Conservation (phyloP, 148 eudicot genomes). For the Persicaria maculosa region DNA sequence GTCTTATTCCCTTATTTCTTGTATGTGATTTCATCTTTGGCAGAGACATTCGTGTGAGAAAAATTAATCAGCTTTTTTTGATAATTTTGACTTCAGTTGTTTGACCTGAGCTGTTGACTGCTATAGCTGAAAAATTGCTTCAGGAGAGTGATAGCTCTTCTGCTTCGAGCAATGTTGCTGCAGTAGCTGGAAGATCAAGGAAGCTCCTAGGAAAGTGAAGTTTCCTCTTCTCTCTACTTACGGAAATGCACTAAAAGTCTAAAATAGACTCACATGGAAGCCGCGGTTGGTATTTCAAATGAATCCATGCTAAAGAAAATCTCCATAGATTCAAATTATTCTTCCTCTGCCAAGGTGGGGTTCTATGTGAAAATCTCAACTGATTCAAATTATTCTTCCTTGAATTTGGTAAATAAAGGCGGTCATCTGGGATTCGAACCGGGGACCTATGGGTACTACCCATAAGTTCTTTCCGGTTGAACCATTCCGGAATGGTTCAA, state of each 20-base stretch:
- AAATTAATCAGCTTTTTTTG: not conserved
- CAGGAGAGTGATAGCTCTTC: slow-evolving; percentile 19
- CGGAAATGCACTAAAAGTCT: slow-evolving; percentile 22
- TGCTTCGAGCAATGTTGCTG: slow-evolving; percentile 34
- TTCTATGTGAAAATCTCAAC: too few relatives aligned
- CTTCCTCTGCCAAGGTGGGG: too few relatives aligned
- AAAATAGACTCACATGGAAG: slow-evolving; percentile 26
- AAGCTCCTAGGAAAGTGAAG: slow-evolving; percentile 70
- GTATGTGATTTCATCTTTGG: slow-evolving; percentile 95
- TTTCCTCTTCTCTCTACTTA: slow-evolving; percentile 34
- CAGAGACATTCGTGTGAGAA: slow-evolving; percentile 93
- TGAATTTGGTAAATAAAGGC: too few relatives aligned
- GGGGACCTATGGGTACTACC: too few relatives aligned
- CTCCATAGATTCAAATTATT: slow-evolving; percentile 38
- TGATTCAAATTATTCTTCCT: too few relatives aligned
- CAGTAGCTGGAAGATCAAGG: slow-evolving; percentile 34
- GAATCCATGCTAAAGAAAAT: slow-evolving; percentile 30
- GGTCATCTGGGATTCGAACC: too few relatives aligned
- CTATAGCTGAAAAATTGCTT: slow-evolving; percentile 43
- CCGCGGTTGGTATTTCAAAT: slow-evolving; percentile 23
- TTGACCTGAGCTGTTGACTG: slow-evolving; percentile 89
- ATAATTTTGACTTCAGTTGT: too few relatives aligned
- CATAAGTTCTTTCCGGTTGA: too few relatives aligned
- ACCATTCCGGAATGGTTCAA: too few relatives aligned
- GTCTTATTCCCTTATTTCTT: slow-evolving; percentile 99